Percentiles rank a stretch among this genome's conserved stretches.
Conservation (phyloP, 257 asterid species). For the Fraxinus americana region DNA sequence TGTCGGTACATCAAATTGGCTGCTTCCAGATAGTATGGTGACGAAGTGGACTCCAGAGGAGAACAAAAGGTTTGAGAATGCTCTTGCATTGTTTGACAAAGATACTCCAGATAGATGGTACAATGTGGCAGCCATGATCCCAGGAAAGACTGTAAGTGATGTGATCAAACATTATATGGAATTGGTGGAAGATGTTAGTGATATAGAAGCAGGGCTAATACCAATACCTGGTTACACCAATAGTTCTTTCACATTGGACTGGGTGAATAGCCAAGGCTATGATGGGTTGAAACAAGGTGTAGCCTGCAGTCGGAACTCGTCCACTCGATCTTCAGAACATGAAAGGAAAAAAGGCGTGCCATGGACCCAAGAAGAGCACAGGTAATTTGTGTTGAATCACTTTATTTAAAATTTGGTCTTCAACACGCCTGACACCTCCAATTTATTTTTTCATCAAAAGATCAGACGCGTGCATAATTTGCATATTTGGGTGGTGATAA, state of each 20-base stretch:
- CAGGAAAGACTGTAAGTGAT: constrained; percentile 69
- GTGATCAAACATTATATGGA: constrained; percentile 74
- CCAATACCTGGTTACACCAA: constrained; percentile 62
- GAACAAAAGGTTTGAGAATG: constrained; percentile 74
- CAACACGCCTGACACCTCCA: too few species aligned
- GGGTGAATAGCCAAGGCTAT: constrained; percentile 45
- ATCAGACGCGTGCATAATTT: too few species aligned
- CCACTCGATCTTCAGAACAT: constrained; percentile 50
- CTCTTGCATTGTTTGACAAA: constrained; percentile 71
- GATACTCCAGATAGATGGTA: constrained; percentile 91
- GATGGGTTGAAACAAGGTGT: constrained; percentile 42
- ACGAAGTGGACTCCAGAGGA: constrained; percentile 76
- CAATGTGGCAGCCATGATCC: constrained; percentile 80
- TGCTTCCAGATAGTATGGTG: constrained; percentile 50
- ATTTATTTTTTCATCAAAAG: too few species aligned
- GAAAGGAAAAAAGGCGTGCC: constrained; percentile 92
- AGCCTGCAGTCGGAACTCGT: constrained; percentile 41
- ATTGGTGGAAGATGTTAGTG: constrained; percentile 64
- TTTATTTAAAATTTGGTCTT: too few species aligned
- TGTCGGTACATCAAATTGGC: constrained; percentile 46
- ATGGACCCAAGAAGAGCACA: constrained; percentile 95
- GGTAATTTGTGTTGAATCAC: constrained; percentile 34
- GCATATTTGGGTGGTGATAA: background rate
- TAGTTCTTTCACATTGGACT: constrained; percentile 39
- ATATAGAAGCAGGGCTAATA: constrained; percentile 79